phyloP scores from a whole-genome alignment of 345 rosid species.

The Gossypium australe region DNA sequence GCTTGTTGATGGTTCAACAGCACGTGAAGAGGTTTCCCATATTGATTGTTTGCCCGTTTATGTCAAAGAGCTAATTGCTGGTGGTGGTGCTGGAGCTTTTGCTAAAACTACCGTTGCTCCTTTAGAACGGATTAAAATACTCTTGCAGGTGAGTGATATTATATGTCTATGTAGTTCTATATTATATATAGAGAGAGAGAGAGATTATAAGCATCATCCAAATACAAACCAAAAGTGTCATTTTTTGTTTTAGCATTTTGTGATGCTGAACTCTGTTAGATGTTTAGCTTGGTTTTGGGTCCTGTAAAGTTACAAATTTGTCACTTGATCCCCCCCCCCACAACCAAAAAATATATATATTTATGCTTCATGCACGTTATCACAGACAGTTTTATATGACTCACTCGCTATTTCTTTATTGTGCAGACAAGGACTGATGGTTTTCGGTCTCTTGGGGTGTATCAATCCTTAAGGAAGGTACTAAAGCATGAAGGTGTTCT shows the following conservation, averaged over 20 bases:
- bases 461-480: slow-evolving; percentile 65
- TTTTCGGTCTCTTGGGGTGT: slow-evolving; percentile 70
- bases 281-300: not conserved
- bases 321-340: too few species aligned
- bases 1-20: slow-evolving; percentile 54
- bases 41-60: slow-evolving; percentile 69
- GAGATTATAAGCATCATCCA: not conserved
- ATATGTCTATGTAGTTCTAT: not conserved
- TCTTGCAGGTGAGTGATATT: slow-evolving; percentile 62
- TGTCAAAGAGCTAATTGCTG: slow-evolving; percentile 85
- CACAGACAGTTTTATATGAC: not conserved
- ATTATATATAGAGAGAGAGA: too few species aligned
- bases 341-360: too few species aligned
- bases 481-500: slow-evolving; percentile 71
- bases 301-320: not conserved
- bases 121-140: slow-evolving; percentile 81
- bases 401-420: not conserved
- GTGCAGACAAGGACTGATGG: slow-evolving; percentile 78
- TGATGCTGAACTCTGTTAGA: not conserved
- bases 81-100: slow-evolving; percentile 91
- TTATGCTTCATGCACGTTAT: not conserved
- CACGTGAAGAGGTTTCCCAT: slow-evolving; percentile 30
- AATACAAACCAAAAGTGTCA: not conserved
- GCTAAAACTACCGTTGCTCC: slow-evolving; percentile 95
- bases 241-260: not conserved